Conservation (phyloP, 2,329 filamentous ascomycete genomes). For the Orbilia brochopaga region DNA sequence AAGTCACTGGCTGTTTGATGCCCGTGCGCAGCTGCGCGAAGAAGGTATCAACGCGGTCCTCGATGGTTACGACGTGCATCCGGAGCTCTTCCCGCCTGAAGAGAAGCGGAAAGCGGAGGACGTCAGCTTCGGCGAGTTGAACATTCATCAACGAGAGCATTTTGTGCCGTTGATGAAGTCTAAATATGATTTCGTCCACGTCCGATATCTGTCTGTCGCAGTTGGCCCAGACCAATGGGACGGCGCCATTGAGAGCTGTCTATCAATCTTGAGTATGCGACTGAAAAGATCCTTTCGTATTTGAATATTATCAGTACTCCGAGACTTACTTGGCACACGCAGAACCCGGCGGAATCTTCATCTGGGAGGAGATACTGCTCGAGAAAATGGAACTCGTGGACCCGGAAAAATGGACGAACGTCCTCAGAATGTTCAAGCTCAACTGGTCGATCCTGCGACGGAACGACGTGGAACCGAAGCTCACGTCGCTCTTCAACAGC, state of each 20-base stretch:
- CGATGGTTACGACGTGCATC: constrained; percentile 26
- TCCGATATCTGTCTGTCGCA: constrained; percentile 26
- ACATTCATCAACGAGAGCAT: constrained; percentile 18
- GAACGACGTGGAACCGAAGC: constrained; percentile 32
- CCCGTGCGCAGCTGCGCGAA: constrained; percentile 16
- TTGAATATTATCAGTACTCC: background rate
- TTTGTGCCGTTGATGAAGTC: constrained; percentile 18
- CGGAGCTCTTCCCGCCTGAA: constrained; percentile 19
- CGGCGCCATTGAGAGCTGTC: constrained; percentile 18
- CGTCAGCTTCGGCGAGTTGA: constrained; percentile 12
- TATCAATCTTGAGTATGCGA: constrained; percentile 22
- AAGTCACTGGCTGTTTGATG: constrained; percentile 25
- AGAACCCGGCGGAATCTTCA: constrained; percentile 21
- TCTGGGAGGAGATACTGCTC: constrained; percentile 28
- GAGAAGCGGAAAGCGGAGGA: constrained; percentile 23
- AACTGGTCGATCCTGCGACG: constrained; percentile 31
- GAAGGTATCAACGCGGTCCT: constrained; percentile 28
- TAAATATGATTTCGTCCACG: constrained; percentile 29
- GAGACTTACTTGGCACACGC: background rate
- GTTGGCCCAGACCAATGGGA: constrained; percentile 39
- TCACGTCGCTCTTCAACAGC: constrained; percentile 15
- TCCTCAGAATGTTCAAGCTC: constrained; percentile 21
- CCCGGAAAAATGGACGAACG: constrained; percentile 19
- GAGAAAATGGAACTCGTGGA: constrained; percentile 28
- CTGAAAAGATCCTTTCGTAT: background rate